Evolutionary conservation across 257 asterid genomes (phyloP).

Genomic region (Jacaranda copaia): DNA sequence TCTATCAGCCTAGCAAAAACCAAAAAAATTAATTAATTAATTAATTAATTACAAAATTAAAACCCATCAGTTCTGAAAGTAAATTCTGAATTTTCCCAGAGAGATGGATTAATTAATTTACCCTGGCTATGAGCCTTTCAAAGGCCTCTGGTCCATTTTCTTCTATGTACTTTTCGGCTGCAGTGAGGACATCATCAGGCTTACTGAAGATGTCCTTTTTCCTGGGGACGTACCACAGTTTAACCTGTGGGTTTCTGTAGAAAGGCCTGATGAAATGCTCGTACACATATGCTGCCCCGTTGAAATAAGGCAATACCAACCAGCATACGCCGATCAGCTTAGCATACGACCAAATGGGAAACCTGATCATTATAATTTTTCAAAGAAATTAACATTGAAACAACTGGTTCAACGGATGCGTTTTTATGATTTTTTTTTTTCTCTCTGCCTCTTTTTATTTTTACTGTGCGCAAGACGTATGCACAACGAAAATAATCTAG

Average conservation of each 20-base stretch:
- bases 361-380: slow-evolving; percentile 49
- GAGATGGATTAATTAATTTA: slow-evolving; percentile 30
- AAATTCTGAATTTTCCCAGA: background rate
- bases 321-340: slow-evolving; percentile 78
- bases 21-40: background rate
- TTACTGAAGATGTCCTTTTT: slow-evolving; percentile 69
- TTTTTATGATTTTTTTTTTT: too few relatives aligned
- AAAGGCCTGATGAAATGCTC: slow-evolving; percentile 83
- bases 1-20: slow-evolving; percentile 68
- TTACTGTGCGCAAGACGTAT: too few relatives aligned
- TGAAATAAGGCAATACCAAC: slow-evolving; percentile 89
- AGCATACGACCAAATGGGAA: slow-evolving; percentile 86
- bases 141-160: slow-evolving; percentile 88
- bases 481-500: too few relatives aligned
- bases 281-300: slow-evolving; percentile 88
- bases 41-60: background rate
- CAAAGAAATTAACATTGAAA: background rate
- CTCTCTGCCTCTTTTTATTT: too few relatives aligned
- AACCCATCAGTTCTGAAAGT: background rate
- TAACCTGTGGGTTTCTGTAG: slow-evolving; percentile 74
- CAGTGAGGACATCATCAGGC: slow-evolving; percentile 74
- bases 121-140: slow-evolving; percentile 85
- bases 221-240: slow-evolving; percentile 74
- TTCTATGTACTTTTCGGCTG: slow-evolving; percentile 84
- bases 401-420: too few relatives aligned